A percentile compares a stretch with the other conserved stretches of the same genome.
Conservation (phyloP, 2,329 filamentous ascomycete genomes). For the Stromatinia cepivora region DNA sequence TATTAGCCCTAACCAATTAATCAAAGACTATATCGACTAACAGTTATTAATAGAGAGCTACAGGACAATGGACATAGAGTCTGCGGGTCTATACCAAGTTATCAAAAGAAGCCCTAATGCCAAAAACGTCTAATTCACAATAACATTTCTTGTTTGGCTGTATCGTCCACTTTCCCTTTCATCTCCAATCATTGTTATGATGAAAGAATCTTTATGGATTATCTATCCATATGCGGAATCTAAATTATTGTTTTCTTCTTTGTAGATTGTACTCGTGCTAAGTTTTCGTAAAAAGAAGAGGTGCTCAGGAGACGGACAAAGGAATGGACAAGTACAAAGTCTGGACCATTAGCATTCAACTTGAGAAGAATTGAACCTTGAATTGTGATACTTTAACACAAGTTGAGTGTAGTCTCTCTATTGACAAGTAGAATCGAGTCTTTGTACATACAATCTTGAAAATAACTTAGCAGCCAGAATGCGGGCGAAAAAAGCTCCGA, state of each 20-base stretch:
- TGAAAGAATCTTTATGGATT: neutral
- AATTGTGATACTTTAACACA: neutral
- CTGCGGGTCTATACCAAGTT: neutral
- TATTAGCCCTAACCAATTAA: too few species aligned
- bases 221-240: neutral
- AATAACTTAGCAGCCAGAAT: neutral
- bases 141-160: neutral
- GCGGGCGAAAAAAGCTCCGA: neutral
- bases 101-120: neutral
- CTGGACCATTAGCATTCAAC: neutral
- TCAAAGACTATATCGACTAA: too few species aligned
- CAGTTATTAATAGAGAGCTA: too few species aligned
- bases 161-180: neutral
- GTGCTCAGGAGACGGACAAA: neutral
- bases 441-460: neutral
- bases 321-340: neutral
- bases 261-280: neutral
- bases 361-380: neutral
- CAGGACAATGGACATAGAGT: neutral
- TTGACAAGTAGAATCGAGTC: neutral
- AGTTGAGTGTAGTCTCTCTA: neutral
- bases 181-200: neutral
- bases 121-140: neutral
- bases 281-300: neutral
- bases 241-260: neutral